Evolutionary conservation across 2,329 filamentous ascomycete species (phyloP).

Genomic region (Cordyceps tenuipes): DNA sequence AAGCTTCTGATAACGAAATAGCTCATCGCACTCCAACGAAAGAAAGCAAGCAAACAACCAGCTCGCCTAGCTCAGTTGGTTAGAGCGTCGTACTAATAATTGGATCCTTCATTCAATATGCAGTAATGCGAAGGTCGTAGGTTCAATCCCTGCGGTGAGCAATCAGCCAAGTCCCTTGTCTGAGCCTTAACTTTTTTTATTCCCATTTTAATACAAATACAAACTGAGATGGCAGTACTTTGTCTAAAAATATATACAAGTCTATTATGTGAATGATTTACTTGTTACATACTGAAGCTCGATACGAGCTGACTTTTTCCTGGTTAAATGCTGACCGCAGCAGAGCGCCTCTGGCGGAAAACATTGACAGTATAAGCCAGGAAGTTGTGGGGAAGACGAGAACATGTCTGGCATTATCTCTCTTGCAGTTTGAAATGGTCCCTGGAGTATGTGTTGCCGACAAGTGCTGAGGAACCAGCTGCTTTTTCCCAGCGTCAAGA

Average conservation of each 20-base stretch:
- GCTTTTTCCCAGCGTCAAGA: not conserved
- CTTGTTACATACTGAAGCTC: no score
- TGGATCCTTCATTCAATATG: not conserved
- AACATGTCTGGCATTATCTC: not conserved
- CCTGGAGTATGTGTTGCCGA: not conserved
- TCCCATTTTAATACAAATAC: no score
- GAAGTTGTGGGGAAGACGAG: no score
- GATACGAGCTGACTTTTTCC: no score
- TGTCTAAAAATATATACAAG: no score
- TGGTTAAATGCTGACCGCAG: no score
- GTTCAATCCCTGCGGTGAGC: slow-evolving; percentile 1
- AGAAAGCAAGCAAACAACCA: no score
- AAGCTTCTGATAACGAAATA: not conserved
- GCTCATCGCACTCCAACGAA: not conserved
- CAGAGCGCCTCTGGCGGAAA: no score
- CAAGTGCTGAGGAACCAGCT: not conserved
- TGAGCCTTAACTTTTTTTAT: not conserved
- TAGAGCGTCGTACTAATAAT: slow-evolving; percentile 1
- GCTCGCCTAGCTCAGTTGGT: not conserved
- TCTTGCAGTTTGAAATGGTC: no score
- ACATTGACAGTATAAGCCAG: no score
- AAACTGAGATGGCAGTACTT: no score
- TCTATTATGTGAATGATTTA: no score
- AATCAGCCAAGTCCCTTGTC: not conserved
- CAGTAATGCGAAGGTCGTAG: not conserved